phyloP scores from a whole-genome alignment of 2,329 filamentous ascomycete species.

The Xylariales sp. region DNA sequence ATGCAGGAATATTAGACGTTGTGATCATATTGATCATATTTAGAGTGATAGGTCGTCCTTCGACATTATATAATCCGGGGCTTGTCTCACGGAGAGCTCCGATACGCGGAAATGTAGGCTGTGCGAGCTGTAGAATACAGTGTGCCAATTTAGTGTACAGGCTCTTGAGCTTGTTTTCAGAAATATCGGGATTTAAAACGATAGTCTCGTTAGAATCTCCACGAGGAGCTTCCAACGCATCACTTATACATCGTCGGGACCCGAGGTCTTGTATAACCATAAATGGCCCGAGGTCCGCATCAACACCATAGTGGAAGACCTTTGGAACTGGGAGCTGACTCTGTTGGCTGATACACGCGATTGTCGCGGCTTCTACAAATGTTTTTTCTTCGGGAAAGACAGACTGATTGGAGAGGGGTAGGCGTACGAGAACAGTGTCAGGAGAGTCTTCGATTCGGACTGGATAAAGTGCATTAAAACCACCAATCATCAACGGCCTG shows the following conservation, averaged over 20 bases:
- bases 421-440: slow-evolving; percentile 13
- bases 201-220: slow-evolving; percentile 13
- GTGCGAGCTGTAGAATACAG: slow-evolving; percentile 33
- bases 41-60: slow-evolving; percentile 29
- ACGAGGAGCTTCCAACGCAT: slow-evolving; percentile 20
- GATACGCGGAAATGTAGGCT: slow-evolving; percentile 29
- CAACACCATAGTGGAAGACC: slow-evolving; percentile 24
- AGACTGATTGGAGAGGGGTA: slow-evolving; percentile 15
- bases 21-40: slow-evolving; percentile 36
- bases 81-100: slow-evolving; percentile 27
- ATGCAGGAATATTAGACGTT: slow-evolving; percentile 12
- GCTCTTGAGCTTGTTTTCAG: neutral
- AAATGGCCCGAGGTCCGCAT: slow-evolving; percentile 29
- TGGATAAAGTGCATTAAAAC: slow-evolving; percentile 21
- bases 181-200: slow-evolving; percentile 15
- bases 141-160: slow-evolving; percentile 30
- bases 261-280: slow-evolving; percentile 33
- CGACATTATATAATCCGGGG: slow-evolving; percentile 20
- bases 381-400: slow-evolving; percentile 30
- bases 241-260: slow-evolving; percentile 21
- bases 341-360: slow-evolving; percentile 24
- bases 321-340: slow-evolving; percentile 29
- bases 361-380: slow-evolving; percentile 27
- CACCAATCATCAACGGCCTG: slow-evolving; percentile 18
- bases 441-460: slow-evolving; percentile 12